These are phyloP conservation scores for Sporobolomyces roseus DNA, from an alignment of 768 basidiomycete species.

Conservation along the genomic window DNA sequence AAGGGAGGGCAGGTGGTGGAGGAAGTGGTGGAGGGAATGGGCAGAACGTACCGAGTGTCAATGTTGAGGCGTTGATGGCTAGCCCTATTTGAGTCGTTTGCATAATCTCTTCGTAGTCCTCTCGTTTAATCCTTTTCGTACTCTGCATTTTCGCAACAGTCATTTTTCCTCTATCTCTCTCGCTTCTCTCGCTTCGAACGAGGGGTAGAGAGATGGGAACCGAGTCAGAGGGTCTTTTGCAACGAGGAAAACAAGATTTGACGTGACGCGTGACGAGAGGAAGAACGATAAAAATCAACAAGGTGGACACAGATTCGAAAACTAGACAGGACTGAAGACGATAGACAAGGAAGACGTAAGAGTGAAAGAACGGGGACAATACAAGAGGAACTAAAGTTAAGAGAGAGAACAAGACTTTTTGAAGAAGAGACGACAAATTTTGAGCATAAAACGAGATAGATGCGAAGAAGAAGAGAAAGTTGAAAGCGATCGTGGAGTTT, in stretches of 20 bases:
- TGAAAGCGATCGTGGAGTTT: not conserved
- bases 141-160: not conserved
- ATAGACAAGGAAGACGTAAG: not conserved
- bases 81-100: conserved; percentile 21
- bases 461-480: not conserved
- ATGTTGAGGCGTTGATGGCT: conserved; percentile 27
- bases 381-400: not conserved
- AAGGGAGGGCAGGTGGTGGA: not conserved
- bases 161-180: no score
- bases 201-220: not conserved
- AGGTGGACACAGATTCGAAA: no score
- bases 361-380: not conserved
- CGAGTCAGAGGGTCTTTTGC: no score
- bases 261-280: no score
- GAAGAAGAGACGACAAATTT: not conserved
- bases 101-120: not conserved
- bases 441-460: not conserved
- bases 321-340: no score
- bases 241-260: no score
- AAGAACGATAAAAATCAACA: not conserved
- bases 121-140: not conserved
- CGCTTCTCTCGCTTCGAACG: not conserved
- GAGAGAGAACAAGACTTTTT: not conserved
- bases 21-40: no score
- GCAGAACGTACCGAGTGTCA: no score